phyloP scores from a whole-genome alignment of 306 rosid species.

The Rubus idaeus region DNA sequence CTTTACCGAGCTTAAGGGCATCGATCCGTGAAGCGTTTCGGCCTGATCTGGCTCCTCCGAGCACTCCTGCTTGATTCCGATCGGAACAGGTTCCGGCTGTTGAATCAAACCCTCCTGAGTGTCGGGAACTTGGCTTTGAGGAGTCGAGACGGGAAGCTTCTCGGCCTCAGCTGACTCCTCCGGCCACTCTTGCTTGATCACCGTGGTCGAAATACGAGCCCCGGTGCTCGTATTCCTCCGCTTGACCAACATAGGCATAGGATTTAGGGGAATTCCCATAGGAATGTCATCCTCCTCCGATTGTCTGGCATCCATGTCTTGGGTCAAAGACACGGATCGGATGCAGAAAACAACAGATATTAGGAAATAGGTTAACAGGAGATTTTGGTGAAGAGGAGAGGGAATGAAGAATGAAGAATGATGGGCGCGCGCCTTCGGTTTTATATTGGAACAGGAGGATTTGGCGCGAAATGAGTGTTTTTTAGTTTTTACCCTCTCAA shows the following conservation, averaged over 20 bases:
- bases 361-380: not conserved
- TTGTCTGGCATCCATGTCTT: constrained; percentile 6
- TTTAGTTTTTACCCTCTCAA: not conserved
- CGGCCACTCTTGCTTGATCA: constrained; percentile 5
- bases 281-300: not conserved
- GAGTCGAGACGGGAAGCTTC: not conserved
- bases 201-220: constrained; percentile 42
- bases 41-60: not conserved
- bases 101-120: not conserved
- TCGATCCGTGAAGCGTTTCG: not conserved
- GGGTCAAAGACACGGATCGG: not conserved
- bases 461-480: constrained; percentile 42
- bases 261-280: not conserved
- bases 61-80: not conserved
- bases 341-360: not conserved
- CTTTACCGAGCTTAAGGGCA: not conserved
- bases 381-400: not conserved
- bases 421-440: not conserved
- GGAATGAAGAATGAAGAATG: not conserved
- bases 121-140: not conserved
- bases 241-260: constrained; percentile 33
- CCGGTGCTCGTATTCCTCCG: constrained; percentile 52
- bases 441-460: not conserved
- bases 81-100: not conserved
- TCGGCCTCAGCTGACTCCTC: not conserved